phyloP scores from a whole-genome alignment of 257 asterid species.

The Verbena officinalis region DNA sequence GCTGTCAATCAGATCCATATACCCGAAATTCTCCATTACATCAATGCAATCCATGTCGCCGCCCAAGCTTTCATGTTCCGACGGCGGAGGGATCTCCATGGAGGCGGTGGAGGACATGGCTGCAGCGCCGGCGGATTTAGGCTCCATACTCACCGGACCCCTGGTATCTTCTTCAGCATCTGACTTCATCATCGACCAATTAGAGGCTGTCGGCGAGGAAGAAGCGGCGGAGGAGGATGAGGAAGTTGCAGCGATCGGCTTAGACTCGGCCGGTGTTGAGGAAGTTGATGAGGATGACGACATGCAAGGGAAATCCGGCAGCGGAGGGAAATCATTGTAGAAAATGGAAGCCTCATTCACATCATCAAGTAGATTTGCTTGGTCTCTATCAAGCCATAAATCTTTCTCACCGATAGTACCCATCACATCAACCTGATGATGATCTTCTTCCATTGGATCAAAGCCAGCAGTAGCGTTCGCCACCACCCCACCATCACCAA shows the following conservation, averaged over 20 bases:
- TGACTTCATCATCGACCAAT: constrained; percentile 48
- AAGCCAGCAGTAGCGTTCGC: constrained; percentile 13
- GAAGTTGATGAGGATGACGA: constrained; percentile 88
- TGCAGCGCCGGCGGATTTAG: constrained; percentile 27
- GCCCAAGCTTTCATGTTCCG: constrained; percentile 25
- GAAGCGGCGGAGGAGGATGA: constrained; percentile 54
- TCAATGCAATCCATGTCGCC: constrained; percentile 50
- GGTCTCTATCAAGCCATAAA: constrained; percentile 50
- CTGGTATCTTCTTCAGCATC: no score
- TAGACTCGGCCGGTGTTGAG: constrained; percentile 43
- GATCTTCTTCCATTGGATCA: constrained; percentile 46
- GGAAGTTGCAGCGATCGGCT: constrained; percentile 31
- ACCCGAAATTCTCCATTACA: constrained; percentile 65
- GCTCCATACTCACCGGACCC: no score
- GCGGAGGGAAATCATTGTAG: constrained; percentile 61
- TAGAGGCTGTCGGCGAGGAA: constrained; percentile 31
- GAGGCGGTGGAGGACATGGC: constrained; percentile 55
- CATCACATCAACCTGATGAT: constrained; percentile 1
- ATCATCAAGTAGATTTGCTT: constrained; percentile 42
- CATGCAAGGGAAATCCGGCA: constrained; percentile 93
- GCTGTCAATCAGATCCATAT: constrained; percentile 71
- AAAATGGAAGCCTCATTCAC: constrained; percentile 51
- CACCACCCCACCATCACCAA: neutral
- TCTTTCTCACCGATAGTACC: constrained; percentile 32
- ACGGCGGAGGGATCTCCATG: constrained; percentile 41